These are phyloP conservation scores for Onygenales sp. DNA, from an alignment of 2,329 filamentous ascomycete species.

Conservation along the genomic window DNA sequence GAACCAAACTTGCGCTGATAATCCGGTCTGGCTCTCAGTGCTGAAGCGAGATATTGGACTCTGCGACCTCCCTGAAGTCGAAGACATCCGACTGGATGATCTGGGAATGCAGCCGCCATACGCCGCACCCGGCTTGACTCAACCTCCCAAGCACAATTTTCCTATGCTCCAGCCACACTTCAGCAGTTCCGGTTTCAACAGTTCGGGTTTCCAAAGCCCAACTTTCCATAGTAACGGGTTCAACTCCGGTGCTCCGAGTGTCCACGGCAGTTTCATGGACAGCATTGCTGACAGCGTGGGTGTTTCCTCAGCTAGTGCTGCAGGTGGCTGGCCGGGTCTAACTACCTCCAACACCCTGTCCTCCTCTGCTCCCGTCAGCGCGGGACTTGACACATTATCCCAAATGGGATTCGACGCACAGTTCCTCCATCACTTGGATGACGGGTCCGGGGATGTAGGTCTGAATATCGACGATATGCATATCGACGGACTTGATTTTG, in stretches of 20 bases:
- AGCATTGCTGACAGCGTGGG: slow-evolving; percentile 22
- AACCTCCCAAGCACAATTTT: slow-evolving; percentile 23
- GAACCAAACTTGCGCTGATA: slow-evolving; percentile 37
- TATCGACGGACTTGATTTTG: slow-evolving; percentile 11
- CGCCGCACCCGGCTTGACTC: slow-evolving; percentile 26
- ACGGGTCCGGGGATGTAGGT: slow-evolving; percentile 24
- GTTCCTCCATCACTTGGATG: slow-evolving; percentile 27
- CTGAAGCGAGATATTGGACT: slow-evolving; percentile 36
- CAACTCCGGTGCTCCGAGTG: slow-evolving; percentile 26
- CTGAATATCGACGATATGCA: slow-evolving; percentile 21
- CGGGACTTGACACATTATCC: slow-evolving; percentile 23
- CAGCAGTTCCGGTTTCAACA: slow-evolving; percentile 18
- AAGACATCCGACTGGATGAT: slow-evolving; percentile 26
- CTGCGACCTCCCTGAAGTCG: slow-evolving; percentile 20
- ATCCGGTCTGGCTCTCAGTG: slow-evolving; percentile 35
- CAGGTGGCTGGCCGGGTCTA: slow-evolving; percentile 12
- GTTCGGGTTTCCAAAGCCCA: slow-evolving; percentile 25
- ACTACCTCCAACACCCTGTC: slow-evolving; percentile 12
- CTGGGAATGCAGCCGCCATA: slow-evolving; percentile 35
- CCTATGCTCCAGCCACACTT: slow-evolving; percentile 10
- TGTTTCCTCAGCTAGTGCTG: slow-evolving; percentile 24
- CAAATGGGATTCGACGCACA: slow-evolving; percentile 31
- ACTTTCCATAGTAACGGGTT: slow-evolving; percentile 20
- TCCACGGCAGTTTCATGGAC: slow-evolving; percentile 19
- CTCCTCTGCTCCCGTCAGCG: slow-evolving; percentile 22